Evolutionary conservation across 2,329 filamentous ascomycete genomes (phyloP).

Genomic region (Erysiphe pulchra): DNA sequence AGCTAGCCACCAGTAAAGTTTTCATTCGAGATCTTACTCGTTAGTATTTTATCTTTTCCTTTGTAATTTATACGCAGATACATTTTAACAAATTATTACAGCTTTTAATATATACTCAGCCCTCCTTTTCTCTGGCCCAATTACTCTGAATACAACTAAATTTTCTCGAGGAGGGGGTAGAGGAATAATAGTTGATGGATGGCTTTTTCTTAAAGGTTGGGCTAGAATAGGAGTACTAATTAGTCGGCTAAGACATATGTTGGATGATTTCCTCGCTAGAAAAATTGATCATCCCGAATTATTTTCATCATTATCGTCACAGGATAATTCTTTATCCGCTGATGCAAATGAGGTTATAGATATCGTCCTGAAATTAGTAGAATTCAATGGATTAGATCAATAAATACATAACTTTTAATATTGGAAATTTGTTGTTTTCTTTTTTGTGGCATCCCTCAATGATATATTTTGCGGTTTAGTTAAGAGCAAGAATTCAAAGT

Average conservation of each 20-base stretch:
- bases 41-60: constrained; percentile 19
- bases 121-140: constrained; percentile 65
- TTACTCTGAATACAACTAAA: constrained; percentile 54
- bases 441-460: no score
- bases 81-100: constrained; percentile 9
- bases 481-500: no score
- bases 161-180: constrained; percentile 23
- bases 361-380: constrained; percentile 56
- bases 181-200: constrained; percentile 75
- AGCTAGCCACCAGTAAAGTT: constrained; percentile 78
- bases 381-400: constrained; percentile 62
- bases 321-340: no score
- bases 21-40: constrained; percentile 80
- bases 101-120: constrained; percentile 76
- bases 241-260: constrained; percentile 55
- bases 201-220: constrained; percentile 73
- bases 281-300: constrained; percentile 53
- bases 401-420: constrained; percentile 1
- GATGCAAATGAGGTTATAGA: constrained; percentile 40
- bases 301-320: constrained; percentile 18
- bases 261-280: constrained; percentile 59
- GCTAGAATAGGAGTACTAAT: constrained; percentile 81
- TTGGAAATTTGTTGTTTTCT: no score
- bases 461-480: no score
- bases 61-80: background rate